A percentile compares a stretch with the other conserved stretches of the same genome.
phyloP scores from a whole-genome alignment of 495 filamentous ascomycete species.

The Neohortaea acidophila region DNA sequence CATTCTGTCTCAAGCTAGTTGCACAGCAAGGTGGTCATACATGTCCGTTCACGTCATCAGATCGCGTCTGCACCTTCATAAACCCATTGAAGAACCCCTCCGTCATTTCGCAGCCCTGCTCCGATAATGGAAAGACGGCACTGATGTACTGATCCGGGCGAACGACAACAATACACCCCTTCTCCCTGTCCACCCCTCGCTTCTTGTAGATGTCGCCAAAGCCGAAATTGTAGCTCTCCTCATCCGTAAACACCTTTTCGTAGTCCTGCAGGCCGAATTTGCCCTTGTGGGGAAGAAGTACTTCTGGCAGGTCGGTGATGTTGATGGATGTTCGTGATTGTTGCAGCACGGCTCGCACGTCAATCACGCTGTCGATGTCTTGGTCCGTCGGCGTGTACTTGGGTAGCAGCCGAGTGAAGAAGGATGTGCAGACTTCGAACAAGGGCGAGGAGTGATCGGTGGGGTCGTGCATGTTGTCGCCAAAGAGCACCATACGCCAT shows the following conservation, averaged over 20 bases:
- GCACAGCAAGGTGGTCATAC: too few species aligned
- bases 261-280: conserved; percentile 33
- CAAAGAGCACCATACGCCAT: conserved; percentile 49
- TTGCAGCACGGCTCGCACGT: conserved; percentile 15
- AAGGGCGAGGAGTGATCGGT: conserved; percentile 6
- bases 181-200: conserved; percentile 44
- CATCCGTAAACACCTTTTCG: conserved; percentile 52
- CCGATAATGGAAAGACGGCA: conserved; percentile 11
- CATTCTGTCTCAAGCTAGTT: too few species aligned
- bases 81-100: conserved; percentile 13
- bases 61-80: conserved; percentile 6
- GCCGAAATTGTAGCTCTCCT: conserved; percentile 35
- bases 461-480: conserved; percentile 6
- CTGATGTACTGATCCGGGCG: conserved; percentile 55
- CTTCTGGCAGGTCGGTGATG: conserved; percentile 9
- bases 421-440: conserved; percentile 5
- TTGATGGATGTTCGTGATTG: conserved; percentile 3
- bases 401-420: conserved; percentile 6
- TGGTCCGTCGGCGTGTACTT: conserved; percentile 12
- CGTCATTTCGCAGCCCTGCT: conserved; percentile 2
- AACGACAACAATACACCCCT: conserved; percentile 46
- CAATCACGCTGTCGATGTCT: conserved; percentile 16
- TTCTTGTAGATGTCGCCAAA: conserved; percentile 45
- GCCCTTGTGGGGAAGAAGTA: conserved; percentile 16
- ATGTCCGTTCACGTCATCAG: conserved; percentile 9